Evolutionary conservation across 1,284 basidiomycete species (phyloP).

Genomic region (Tilletia setariae): DNA sequence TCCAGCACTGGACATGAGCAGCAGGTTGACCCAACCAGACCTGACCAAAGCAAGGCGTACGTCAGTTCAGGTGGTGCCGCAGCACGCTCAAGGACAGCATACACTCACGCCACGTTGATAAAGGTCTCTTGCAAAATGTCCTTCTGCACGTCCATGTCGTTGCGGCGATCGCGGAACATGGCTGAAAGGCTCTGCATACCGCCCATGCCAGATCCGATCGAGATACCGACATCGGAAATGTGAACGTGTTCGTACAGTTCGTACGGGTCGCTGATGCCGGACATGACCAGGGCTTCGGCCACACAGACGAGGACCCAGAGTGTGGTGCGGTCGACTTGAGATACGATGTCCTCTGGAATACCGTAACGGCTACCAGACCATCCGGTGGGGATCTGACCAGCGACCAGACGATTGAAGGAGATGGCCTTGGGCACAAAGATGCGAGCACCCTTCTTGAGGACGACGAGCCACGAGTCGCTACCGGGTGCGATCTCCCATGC

Average conservation of each 20-base stretch:
- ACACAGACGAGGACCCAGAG: slow-evolving; percentile 94
- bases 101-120: slow-evolving; percentile 24
- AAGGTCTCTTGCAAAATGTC: slow-evolving; percentile 94
- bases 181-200: slow-evolving; percentile 63
- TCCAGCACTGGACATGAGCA: slow-evolving; percentile 62
- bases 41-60: slow-evolving; percentile 63
- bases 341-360: slow-evolving; percentile 94
- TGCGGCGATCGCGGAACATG: slow-evolving; percentile 98
- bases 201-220: slow-evolving; percentile 80
- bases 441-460: slow-evolving; percentile 97
- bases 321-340: slow-evolving; percentile 88
- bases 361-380: slow-evolving; percentile 95
- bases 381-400: slow-evolving; percentile 92
- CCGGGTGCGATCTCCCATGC: slow-evolving; percentile 80
- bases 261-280: slow-evolving; percentile 96
- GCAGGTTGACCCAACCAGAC: slow-evolving; percentile 90
- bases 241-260: slow-evolving; percentile 73
- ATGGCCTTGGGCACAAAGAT: slow-evolving; percentile 92
- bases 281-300: slow-evolving; percentile 88
- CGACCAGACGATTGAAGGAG: slow-evolving; percentile 88
- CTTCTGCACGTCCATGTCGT: slow-evolving; percentile 95
- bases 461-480: slow-evolving; percentile 78
- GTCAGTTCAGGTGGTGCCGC: neutral
- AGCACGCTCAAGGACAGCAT: neutral
- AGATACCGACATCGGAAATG: slow-evolving; percentile 74